Evolutionary conservation across 2,329 filamentous ascomycete genomes (phyloP).

Genomic region (Plenodomus lindquistii): DNA sequence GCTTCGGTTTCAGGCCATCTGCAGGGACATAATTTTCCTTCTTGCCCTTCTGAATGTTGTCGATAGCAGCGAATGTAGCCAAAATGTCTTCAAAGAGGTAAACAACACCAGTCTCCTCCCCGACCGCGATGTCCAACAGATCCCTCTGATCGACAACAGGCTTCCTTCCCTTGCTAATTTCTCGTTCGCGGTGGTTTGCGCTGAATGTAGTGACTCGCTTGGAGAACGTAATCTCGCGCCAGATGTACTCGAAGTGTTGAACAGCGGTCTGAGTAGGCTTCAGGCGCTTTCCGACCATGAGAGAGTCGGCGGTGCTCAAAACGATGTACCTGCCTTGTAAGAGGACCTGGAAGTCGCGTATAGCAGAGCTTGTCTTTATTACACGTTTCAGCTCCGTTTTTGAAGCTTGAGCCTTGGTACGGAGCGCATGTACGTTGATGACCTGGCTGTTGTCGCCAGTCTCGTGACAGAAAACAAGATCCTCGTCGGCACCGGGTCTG

Average conservation of each 20-base stretch:
- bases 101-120: constrained; percentile 75
- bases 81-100: constrained; percentile 80
- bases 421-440: constrained; percentile 41
- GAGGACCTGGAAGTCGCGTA: constrained; percentile 50
- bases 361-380: constrained; percentile 42
- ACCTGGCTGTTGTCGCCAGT: constrained; percentile 44
- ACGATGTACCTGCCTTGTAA: constrained; percentile 63
- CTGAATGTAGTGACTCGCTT: constrained; percentile 59
- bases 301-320: constrained; percentile 55
- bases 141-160: constrained; percentile 38
- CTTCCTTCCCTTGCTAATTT: constrained; percentile 47
- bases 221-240: constrained; percentile 59
- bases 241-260: constrained; percentile 52
- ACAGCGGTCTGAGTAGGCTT: constrained; percentile 38
- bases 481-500: constrained; percentile 32
- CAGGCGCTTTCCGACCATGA: constrained; percentile 64
- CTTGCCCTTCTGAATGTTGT: constrained; percentile 44
- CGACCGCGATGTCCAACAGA: constrained; percentile 75
- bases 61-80: constrained; percentile 54
- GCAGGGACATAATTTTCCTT: constrained; percentile 30
- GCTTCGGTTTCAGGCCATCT: constrained; percentile 58
- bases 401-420: constrained; percentile 30
- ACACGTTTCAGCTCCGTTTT: constrained; percentile 41
- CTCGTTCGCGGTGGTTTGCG: constrained; percentile 56
- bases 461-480: constrained; percentile 47